Evolutionary conservation across 441 rosid genomes (phyloP), one percentile per base, ranked within the genome.

Genomic region (Pelargonium exstipulatum): DNA sequence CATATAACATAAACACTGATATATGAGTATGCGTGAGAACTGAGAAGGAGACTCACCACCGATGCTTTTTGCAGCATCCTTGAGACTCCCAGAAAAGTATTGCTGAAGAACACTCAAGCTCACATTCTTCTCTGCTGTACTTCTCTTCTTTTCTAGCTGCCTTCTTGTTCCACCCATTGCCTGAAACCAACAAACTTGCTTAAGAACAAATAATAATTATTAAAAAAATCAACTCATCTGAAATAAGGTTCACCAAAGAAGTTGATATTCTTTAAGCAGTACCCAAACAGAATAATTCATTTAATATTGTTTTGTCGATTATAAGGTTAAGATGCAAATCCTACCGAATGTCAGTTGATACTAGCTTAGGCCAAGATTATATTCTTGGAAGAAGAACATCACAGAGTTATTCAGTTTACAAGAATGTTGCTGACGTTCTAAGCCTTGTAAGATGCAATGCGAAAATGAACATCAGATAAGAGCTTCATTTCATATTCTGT

Each of bases 21-120:
- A 51, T 3, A 72, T 4, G 32, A 66, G 62, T 70, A 65, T 4
- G 71, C 29, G 6, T 32, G 37, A 32, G 37, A 32, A 32, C 51
- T 46, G 26, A 73, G 53, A 70, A 46, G 20, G 64, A 71, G 22
- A 63, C 90, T 86, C 77, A 94, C 99, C 97, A 16, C 99, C 94
- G 72, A 91, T 90, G 79, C 91, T 85, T 83, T 91, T 94, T 55
- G 97, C 96, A 71, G 99, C 99, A 83, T 90, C 95, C 80, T 94
- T 94, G 64, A 94, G 84, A 82, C 97, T 94, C 74, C 97, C 97
- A 17, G 95, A 83, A 78, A 91, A 94, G 75, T 94, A 84, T 73
- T 88, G 95, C 82, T 87, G 95, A 63, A 94, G 99, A 75, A 90
- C 88, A 64, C 84, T 73, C 77, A 94, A 75, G 84, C 91, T 94